Evolutionary conservation across 768 basidiomycete species (phyloP).

Genomic region (Omphalotus guepiniiformis): DNA sequence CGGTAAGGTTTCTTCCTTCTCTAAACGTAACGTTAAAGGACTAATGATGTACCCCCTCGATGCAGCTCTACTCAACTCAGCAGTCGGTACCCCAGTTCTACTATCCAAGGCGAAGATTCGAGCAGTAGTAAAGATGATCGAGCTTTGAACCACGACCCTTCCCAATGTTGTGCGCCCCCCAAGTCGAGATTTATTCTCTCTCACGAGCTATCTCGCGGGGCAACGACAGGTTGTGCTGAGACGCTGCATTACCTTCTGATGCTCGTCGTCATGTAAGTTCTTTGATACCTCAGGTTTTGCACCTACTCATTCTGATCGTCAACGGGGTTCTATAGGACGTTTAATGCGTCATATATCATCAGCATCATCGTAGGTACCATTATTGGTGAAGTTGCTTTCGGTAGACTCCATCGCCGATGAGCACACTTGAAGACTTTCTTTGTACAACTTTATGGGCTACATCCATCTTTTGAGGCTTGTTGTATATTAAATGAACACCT

Average conservation of each 20-base stretch:
- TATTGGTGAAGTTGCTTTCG: background rate
- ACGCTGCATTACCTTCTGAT: constrained; percentile 20
- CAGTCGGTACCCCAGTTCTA: background rate
- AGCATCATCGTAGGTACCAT: background rate
- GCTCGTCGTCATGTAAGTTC: constrained; percentile 20
- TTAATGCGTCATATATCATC: background rate
- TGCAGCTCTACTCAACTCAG: background rate
- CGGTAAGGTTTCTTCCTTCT: background rate
- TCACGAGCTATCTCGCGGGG: constrained; percentile 15
- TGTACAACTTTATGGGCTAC: no score
- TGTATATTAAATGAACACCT: no score
- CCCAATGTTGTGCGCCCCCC: no score
- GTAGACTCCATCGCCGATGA: constrained; percentile 2
- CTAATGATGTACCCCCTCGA: background rate
- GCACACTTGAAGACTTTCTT: no score
- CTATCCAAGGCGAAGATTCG: no score
- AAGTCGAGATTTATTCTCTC: constrained; percentile 21
- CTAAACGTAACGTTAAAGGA: background rate
- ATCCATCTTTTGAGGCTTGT: no score
- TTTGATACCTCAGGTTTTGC: background rate
- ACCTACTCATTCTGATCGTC: background rate
- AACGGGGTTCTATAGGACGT: constrained; percentile 21
- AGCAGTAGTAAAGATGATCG: no score
- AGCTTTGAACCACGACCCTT: no score
- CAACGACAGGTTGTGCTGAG: constrained; percentile 12